These are phyloP conservation scores for Polyporus tsugae DNA, from an alignment of 1,284 basidiomycete species.

Conservation along the genomic window DNA sequence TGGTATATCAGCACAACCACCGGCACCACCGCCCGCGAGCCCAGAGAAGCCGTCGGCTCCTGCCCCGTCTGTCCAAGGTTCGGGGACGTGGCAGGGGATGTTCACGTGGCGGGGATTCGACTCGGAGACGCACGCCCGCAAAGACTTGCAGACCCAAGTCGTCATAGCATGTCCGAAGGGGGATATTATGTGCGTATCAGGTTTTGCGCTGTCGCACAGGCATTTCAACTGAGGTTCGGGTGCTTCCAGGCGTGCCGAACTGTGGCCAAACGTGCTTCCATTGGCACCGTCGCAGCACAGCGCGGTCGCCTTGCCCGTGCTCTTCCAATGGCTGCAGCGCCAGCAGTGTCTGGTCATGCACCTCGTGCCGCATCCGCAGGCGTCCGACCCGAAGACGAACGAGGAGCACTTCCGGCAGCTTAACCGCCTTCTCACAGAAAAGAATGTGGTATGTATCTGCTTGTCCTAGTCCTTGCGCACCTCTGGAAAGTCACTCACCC, in stretches of 20 bases:
- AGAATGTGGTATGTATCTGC: conserved; percentile 50
- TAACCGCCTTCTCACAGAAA: conserved; percentile 49
- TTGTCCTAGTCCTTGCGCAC: not conserved
- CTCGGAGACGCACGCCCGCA: conserved; percentile 46
- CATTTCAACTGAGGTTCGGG: not conserved
- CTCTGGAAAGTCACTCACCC: not conserved
- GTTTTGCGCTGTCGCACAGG: not conserved
- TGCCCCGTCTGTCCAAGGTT: not conserved
- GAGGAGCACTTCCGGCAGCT: conserved; percentile 51
- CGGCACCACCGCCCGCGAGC: conserved; percentile 5
- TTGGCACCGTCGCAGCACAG: conserved; percentile 54
- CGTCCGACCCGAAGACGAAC: conserved; percentile 41
- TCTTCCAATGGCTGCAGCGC: conserved; percentile 60
- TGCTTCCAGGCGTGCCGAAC: conserved; percentile 52
- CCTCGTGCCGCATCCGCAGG: conserved; percentile 29
- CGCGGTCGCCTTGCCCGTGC: conserved; percentile 47
- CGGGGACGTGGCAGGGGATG: conserved; percentile 57
- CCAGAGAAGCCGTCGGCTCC: conserved; percentile 7
- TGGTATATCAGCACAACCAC: not conserved
- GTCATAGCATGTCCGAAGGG: conserved; percentile 6
- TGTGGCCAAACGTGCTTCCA: conserved; percentile 60
- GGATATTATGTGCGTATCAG: conserved; percentile 34
- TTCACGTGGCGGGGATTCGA: conserved; percentile 58
- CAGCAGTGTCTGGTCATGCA: conserved; percentile 37
- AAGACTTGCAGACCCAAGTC: conserved; percentile 52